Evolutionary conservation across 257 asterid species (phyloP).

Genomic region (Fraxinus pennsylvanica): DNA sequence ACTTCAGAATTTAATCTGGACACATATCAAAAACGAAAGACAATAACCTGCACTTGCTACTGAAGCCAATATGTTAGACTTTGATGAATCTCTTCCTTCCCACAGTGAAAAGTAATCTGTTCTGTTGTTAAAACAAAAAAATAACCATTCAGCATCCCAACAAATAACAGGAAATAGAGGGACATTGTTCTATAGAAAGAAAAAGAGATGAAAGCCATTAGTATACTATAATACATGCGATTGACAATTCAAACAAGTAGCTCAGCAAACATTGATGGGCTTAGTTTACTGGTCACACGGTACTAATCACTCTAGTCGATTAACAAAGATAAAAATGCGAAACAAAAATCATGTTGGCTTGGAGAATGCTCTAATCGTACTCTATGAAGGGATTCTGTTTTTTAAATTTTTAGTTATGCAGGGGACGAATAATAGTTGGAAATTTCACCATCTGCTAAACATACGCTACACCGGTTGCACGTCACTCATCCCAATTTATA

Average conservation of each 20-base stretch:
- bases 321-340: no score
- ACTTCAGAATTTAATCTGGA: constrained; percentile 4
- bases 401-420: no score
- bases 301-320: background rate
- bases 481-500: no score
- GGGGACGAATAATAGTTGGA: no score
- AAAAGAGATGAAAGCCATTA: no score
- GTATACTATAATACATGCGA: background rate
- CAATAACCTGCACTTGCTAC: constrained; percentile 61
- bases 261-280: background rate
- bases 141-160: constrained; percentile 9
- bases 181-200: background rate
- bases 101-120: constrained; percentile 35
- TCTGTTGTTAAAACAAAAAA: constrained; percentile 42
- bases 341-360: no score
- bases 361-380: no score
- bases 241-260: background rate
- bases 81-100: constrained; percentile 42
- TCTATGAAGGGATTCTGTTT: no score
- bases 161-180: background rate
- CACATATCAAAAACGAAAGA: background rate
- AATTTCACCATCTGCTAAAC: no score
- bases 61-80: constrained; percentile 50
- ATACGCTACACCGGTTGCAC: no score
- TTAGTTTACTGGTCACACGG: background rate